phyloP scores from a whole-genome alignment of 345 rosid genomes.

The Barbarea vulgaris region DNA sequence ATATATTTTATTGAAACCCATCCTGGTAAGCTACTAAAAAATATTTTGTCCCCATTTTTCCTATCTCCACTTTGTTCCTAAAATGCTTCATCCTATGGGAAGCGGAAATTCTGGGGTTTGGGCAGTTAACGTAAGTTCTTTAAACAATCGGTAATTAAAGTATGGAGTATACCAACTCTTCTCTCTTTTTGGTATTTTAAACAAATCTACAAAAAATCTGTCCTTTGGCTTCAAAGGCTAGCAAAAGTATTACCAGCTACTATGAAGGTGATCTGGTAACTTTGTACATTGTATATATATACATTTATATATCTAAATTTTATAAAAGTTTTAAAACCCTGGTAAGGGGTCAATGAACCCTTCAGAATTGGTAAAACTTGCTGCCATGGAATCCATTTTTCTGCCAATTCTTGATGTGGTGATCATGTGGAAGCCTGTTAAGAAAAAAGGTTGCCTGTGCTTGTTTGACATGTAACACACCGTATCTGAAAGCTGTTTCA shows the following conservation, averaged over 20 bases:
- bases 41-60: slow-evolving; percentile 34
- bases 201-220: slow-evolving; percentile 56
- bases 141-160: slow-evolving; percentile 58
- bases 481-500: slow-evolving; percentile 27
- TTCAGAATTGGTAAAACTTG: slow-evolving; percentile 66
- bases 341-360: slow-evolving; percentile 95
- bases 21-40: slow-evolving; percentile 54
- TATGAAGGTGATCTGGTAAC: slow-evolving; percentile 87
- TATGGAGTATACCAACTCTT: slow-evolving; percentile 63
- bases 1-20: slow-evolving; percentile 39
- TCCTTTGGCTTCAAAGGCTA: slow-evolving; percentile 73
- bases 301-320: slow-evolving; percentile 40
- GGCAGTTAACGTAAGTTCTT: slow-evolving; percentile 56
- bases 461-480: slow-evolving; percentile 32
- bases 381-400: slow-evolving; percentile 69
- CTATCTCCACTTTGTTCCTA: slow-evolving; percentile 46
- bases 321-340: slow-evolving; percentile 65
- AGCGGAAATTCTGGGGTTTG: slow-evolving; percentile 55
- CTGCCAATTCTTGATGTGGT: slow-evolving; percentile 92
- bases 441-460: slow-evolving; percentile 85
- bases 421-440: slow-evolving; percentile 93
- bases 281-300: slow-evolving; percentile 36
- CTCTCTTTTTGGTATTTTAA: slow-evolving; percentile 53
- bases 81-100: slow-evolving; percentile 55
- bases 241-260: slow-evolving; percentile 73